Evolutionary conservation across 2,329 filamentous ascomycete genomes (phyloP).

Genomic region (Colletotrichum nymphaeae): DNA sequence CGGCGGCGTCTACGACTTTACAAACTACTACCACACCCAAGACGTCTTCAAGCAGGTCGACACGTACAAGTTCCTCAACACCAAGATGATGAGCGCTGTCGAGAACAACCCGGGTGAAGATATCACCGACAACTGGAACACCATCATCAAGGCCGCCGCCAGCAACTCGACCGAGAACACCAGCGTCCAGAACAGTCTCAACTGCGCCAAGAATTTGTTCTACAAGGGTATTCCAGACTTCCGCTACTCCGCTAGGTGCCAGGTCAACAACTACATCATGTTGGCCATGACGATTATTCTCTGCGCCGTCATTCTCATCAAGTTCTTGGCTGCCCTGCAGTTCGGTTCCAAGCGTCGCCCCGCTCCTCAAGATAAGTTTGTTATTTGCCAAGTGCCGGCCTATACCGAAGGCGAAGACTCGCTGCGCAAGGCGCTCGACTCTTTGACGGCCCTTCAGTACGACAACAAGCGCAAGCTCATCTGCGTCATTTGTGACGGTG

Average conservation of each 20-base stretch:
- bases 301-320: slow-evolving; percentile 81
- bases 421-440: slow-evolving; percentile 91
- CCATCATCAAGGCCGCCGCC: slow-evolving; percentile 58
- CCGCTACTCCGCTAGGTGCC: slow-evolving; percentile 78
- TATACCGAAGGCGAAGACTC: slow-evolving; percentile 99
- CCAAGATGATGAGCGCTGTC: slow-evolving; percentile 74
- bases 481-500: slow-evolving; percentile 95
- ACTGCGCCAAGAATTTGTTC: slow-evolving; percentile 86
- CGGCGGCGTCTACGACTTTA: slow-evolving; percentile 85
- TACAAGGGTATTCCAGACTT: slow-evolving; percentile 89
- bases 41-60: slow-evolving; percentile 64
- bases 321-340: slow-evolving; percentile 95
- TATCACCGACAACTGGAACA: slow-evolving; percentile 75
- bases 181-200: slow-evolving; percentile 73
- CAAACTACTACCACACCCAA: slow-evolving; percentile 88
- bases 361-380: slow-evolving; percentile 95
- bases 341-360: slow-evolving; percentile 93
- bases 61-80: slow-evolving; percentile 79
- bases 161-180: slow-evolving; percentile 63
- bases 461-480: slow-evolving; percentile 99
- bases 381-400: slow-evolving; percentile 97
- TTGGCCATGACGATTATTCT: slow-evolving; percentile 88
- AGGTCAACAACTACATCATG: slow-evolving; percentile 91
- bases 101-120: slow-evolving; percentile 83
- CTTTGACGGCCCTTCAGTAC: slow-evolving; percentile 92